Evolutionary conservation across 169 alveolate genomes (phyloP), one percentile per base, ranked within the genome.

Genomic region (Plasmodium malariae): DNA sequence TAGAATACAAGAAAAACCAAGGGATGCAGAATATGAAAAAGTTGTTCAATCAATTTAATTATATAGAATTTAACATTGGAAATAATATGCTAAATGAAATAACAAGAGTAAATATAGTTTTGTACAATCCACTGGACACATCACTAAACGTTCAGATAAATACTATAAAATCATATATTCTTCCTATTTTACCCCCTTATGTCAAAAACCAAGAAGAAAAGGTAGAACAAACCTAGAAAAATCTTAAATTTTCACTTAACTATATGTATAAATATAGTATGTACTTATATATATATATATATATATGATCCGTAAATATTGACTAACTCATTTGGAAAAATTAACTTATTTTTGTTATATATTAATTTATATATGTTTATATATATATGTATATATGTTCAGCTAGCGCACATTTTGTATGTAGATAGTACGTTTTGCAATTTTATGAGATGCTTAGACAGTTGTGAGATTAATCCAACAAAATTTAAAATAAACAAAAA

Each of bases 111-210:
- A 54, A 83, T 70, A 36, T 83, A 59, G 49, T 83, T 67, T 83
- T 83, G 54, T 83, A 67, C 28, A 83, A 83, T 71, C 91, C 91
- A 49, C 71, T 83, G 19, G 69, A 83, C 24, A 60, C 51, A 43
- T 30, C 91, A 1, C 65, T 83, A 57, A 36, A 67, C 36, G 62
- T 83, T 49, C 85, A 83, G 19, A 83, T 83, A 83, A 83, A 67
- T 67, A 83, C 85, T 70, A 67, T 83, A 32, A 83, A 67, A 45
- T 68, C 68, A 40, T 83, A 83, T 21, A 43, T 83, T 67, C 72
- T 83, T 43, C 91, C 91, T 32, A 70, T 83, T 57, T 83, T 83
- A 49, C 91, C 91, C 1, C 91, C 91, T n/a, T 83, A 83, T 71
- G 72, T 37, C 28, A 67, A 67, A 67, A 54, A 51, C 32, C 63